Evolutionary conservation across 179 eudicot genomes (phyloP).

Genomic region (Spinacia oleracea): DNA sequence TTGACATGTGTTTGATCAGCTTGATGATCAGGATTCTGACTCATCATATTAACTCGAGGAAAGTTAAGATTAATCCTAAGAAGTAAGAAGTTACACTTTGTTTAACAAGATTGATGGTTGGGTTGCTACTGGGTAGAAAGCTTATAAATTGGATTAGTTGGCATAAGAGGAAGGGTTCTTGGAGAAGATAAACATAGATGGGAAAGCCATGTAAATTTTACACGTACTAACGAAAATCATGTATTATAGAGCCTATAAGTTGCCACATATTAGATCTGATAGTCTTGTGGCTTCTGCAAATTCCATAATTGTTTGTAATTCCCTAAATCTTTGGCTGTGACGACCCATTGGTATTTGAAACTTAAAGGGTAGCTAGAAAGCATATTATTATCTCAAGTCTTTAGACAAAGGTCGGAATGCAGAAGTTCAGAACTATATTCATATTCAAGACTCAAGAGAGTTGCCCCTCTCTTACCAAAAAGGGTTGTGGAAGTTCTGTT

Average conservation of each 20-base stretch:
- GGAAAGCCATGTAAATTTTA: background rate
- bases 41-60: background rate
- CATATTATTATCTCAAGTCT: background rate
- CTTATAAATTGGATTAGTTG: no score
- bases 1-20: background rate
- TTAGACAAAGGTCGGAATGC: background rate
- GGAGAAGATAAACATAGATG: background rate
- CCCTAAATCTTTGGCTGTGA: background rate
- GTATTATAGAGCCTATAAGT: background rate
- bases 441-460: background rate
- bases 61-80: background rate
- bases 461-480: no score
- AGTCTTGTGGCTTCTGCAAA: background rate
- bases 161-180: background rate
- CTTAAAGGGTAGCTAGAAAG: background rate
- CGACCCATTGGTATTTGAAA: background rate
- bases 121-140: background rate
- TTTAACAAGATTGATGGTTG: background rate
- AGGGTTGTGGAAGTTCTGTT: no score
- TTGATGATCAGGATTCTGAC: background rate
- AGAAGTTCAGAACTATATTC: no score
- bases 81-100: background rate
- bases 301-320: background rate
- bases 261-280: constrained; percentile 5
- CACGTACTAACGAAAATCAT: background rate